Evolutionary conservation across 2,329 filamentous ascomycete genomes (phyloP).

Genomic region (Pyricularia sp.): DNA sequence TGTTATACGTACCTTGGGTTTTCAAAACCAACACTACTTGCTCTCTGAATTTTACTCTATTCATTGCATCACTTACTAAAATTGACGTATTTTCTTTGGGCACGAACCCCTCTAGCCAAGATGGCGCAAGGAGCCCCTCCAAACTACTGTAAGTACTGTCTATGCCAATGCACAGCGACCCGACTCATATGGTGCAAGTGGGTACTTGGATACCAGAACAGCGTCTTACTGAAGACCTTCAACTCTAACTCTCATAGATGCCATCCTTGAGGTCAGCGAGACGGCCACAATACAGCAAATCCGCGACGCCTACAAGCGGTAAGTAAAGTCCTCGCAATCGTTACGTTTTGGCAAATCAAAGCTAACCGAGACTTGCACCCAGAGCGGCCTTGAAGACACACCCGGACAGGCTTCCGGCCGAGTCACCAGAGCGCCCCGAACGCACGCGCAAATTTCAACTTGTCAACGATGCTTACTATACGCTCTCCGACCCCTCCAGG

Average conservation of each 20-base stretch:
- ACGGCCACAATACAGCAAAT: constrained; percentile 75
- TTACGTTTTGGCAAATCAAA: neutral
- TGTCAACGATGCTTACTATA: constrained; percentile 34
- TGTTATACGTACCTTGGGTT: no score
- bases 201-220: neutral
- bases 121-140: constrained; percentile 34
- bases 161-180: neutral
- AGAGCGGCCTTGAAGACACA: constrained; percentile 87
- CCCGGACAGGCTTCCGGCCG: constrained; percentile 76
- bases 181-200: neutral
- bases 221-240: neutral
- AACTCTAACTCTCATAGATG: constrained; percentile 41
- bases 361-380: neutral
- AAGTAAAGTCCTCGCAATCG: constrained; percentile 9
- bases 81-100: neutral
- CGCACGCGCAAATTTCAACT: constrained; percentile 58
- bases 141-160: constrained; percentile 44
- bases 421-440: constrained; percentile 71
- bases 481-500: constrained; percentile 67
- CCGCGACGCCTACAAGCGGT: constrained; percentile 92
- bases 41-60: neutral
- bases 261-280: constrained; percentile 62
- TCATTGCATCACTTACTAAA: neutral
- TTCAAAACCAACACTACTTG: neutral
- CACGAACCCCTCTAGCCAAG: constrained; percentile 8